Conservation (phyloP, 23 red algal genomes). For the Gracilaria caudata region DNA sequence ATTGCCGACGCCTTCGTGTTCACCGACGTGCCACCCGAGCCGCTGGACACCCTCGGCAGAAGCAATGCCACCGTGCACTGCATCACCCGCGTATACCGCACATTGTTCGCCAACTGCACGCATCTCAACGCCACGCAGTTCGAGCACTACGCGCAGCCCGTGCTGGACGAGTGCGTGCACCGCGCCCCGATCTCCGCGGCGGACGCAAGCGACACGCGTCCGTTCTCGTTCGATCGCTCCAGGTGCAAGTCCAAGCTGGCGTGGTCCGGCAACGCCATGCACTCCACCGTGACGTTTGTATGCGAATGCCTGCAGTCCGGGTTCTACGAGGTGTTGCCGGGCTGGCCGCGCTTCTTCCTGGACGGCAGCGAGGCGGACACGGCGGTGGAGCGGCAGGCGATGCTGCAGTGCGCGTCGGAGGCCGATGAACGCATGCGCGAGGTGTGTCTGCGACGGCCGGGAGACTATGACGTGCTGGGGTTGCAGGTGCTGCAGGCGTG, state of each 20-base stretch:
- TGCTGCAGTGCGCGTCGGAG: background rate
- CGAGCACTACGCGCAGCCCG: background rate
- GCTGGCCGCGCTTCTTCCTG: background rate
- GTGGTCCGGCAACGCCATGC: too few relatives aligned
- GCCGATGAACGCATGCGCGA: background rate
- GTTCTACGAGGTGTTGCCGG: background rate
- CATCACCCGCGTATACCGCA: too few relatives aligned
- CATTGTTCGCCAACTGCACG: too few relatives aligned
- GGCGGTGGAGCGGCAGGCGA: background rate
- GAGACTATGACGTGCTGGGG: slow-evolving; percentile 34
- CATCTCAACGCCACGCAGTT: background rate
- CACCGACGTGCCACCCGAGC: too few relatives aligned
- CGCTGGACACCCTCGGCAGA: too few relatives aligned
- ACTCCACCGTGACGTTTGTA: background rate
- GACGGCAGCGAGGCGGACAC: background rate
- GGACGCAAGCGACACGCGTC: too few relatives aligned
- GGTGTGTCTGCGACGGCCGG: background rate
- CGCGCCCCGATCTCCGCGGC: too few relatives aligned
- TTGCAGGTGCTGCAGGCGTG: slow-evolving; percentile 35
- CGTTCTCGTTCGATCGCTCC: too few relatives aligned
- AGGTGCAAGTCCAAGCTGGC: too few relatives aligned
- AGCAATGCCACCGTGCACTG: too few relatives aligned
- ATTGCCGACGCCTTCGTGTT: too few relatives aligned
- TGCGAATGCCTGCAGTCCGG: background rate
- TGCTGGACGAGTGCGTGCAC: background rate